Base-by-base conservation (phyloP, 805 yeast genomes). In the Henningerozyma blattae region DNA sequence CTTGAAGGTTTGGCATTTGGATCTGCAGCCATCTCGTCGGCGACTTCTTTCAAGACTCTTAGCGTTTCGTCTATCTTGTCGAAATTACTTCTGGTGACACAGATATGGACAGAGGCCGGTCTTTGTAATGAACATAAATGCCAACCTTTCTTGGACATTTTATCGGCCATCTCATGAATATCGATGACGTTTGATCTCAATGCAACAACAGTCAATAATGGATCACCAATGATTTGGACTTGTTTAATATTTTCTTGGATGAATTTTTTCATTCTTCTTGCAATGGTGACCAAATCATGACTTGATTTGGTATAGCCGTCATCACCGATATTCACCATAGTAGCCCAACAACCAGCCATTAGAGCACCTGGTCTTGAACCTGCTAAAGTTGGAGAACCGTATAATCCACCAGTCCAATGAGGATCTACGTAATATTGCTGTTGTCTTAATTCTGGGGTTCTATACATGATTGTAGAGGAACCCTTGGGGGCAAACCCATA, bases 401-500 rank as follows among this genome's bases (percentile, higher is more conserved):
- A 89, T 45, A 89, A 64, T 0, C 98, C 98, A 22, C 98, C 98
- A 4, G 76, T 65, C 98, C 98, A 89, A 40, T 77, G 83, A 1
- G 84, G 64, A 33, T 75, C 68, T 20, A 87, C 69, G 55, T 77
- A 91, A 57, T 91, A 89, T 60, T 91, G 98, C 48, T 78, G 68
- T 43, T 70, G 69, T 37, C 98, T 68, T 36, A 85, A 67, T 37
- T 70, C 67, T 0, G 68, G 47, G 40, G 68, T 59, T 31, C 96
- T 70, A 58, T 91, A 91, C 94, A 91, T 79, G 46, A 91, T 80
- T 17, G 89, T 70, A 1, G 95, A 84, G 0, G 94, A 79, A 8
- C 98, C 98, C 58, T 89, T 89, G 27, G 98, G 98, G 7, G 97
- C 96, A 66, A 89, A 91, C 1, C 97, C 98, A 52, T 89, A 89